phyloP scores from a whole-genome alignment of 2,329 filamentous ascomycete species.

The Cladosporium velox region DNA sequence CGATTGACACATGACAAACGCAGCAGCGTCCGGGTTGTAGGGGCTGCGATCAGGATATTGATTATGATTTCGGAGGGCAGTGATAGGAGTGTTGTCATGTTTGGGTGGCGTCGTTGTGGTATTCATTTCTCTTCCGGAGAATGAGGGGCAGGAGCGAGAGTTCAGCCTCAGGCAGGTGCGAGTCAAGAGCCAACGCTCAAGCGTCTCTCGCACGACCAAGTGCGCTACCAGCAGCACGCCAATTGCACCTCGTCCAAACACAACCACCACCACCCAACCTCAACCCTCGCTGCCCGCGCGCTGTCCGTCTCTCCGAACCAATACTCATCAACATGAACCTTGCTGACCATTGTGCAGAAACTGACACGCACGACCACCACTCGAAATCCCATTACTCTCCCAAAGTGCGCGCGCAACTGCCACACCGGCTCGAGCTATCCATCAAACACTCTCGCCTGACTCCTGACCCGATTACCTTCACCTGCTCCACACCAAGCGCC shows the following conservation, averaged over 20 bases:
- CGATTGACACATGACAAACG: not conserved
- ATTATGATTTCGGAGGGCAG: not conserved
- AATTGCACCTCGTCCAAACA: slow-evolving; percentile 3
- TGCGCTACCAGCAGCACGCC: slow-evolving; percentile 2
- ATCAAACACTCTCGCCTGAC: slow-evolving; percentile 3
- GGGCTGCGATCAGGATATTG: not conserved
- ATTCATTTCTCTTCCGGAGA: not conserved
- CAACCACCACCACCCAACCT: slow-evolving; percentile 1
- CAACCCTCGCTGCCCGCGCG: slow-evolving; percentile 11
- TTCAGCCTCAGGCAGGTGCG: not conserved
- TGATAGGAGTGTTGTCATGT: not conserved
- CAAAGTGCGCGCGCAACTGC: slow-evolving; percentile 20
- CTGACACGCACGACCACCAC: slow-evolving; percentile 7
- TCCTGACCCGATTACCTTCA: not conserved
- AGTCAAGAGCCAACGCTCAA: not conserved
- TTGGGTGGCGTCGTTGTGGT: not conserved
- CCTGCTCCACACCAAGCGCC: not conserved
- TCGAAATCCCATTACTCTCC: slow-evolving; percentile 10
- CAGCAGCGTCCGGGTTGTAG: not conserved
- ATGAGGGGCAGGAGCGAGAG: not conserved
- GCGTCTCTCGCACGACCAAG: not conserved
- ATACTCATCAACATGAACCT: not conserved
- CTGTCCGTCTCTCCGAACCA: not conserved
- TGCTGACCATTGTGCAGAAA: slow-evolving; percentile 16
- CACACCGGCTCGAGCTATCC: slow-evolving; percentile 14